Conservation (phyloP, 2,329 filamentous ascomycete species). For the Metarhizium guizhouense region DNA sequence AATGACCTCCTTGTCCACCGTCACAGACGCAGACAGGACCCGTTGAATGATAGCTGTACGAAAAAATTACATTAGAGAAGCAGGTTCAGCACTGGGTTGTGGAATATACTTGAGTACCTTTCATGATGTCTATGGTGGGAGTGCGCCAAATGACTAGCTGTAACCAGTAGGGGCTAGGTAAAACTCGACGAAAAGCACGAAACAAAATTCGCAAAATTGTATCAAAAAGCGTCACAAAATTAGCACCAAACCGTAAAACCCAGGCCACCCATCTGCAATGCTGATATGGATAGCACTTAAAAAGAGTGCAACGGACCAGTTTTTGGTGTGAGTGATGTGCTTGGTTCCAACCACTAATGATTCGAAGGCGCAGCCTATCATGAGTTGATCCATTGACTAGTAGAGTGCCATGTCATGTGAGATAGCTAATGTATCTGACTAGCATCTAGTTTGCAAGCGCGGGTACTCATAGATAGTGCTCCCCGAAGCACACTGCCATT, state of each 20-base stretch:
- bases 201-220: neutral
- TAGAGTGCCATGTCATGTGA: conserved; percentile 10
- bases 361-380: neutral
- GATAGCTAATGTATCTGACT: conserved; percentile 6
- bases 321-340: neutral
- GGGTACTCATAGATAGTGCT: neutral
- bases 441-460: neutral
- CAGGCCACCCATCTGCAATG: neutral
- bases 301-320: neutral
- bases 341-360: too few relatives aligned
- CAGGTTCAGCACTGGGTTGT: neutral
- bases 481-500: neutral
- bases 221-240: too few relatives aligned
- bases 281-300: neutral
- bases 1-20: conserved; percentile 81
- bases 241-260: too few relatives aligned
- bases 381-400: neutral
- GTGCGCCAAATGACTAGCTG: too few relatives aligned
- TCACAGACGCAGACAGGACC: conserved; percentile 90
- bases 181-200: neutral
- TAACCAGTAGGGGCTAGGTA: too few relatives aligned
- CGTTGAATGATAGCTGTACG: conserved; percentile 76
- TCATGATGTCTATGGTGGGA: neutral
- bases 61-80: neutral
- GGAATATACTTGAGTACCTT: conserved; percentile 3